These are phyloP conservation scores for Ichthyophthirius multifiliis DNA, from an alignment of 169 alveolate species.

Conservation along the genomic window DNA sequence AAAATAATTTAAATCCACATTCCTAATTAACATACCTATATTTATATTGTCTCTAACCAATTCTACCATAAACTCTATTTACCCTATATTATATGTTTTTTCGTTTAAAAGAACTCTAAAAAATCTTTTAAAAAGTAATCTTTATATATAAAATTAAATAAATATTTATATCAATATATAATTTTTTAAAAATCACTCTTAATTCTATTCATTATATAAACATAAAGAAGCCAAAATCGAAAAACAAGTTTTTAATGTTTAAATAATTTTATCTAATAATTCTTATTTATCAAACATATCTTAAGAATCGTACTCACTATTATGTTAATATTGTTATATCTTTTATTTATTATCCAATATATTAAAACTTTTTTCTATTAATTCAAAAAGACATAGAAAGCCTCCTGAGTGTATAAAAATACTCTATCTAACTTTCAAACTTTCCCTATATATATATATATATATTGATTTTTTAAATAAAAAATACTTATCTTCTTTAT, in stretches of 20 bases:
- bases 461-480: too few relatives aligned
- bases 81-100: neutral
- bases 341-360: neutral
- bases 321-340: neutral
- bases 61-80: neutral
- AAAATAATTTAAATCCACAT: neutral
- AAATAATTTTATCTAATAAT: too few relatives aligned
- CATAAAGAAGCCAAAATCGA: neutral
- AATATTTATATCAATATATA: neutral
- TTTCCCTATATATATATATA: too few relatives aligned
- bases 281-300: too few relatives aligned
- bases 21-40: neutral
- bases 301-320: too few relatives aligned
- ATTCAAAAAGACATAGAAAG: neutral
- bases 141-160: neutral
- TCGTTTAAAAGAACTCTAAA: neutral
- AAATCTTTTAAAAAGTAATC: slow-evolving; percentile 1
- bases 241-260: too few relatives aligned
- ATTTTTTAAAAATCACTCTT: neutral
- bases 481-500: neutral
- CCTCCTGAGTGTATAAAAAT: neutral
- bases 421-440: neutral
- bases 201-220: neutral
- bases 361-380: neutral
- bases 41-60: neutral